These are phyloP conservation scores for Uncinocarpus reesii DNA, from an alignment of 2,329 filamentous ascomycete genomes.

Conservation along the genomic window DNA sequence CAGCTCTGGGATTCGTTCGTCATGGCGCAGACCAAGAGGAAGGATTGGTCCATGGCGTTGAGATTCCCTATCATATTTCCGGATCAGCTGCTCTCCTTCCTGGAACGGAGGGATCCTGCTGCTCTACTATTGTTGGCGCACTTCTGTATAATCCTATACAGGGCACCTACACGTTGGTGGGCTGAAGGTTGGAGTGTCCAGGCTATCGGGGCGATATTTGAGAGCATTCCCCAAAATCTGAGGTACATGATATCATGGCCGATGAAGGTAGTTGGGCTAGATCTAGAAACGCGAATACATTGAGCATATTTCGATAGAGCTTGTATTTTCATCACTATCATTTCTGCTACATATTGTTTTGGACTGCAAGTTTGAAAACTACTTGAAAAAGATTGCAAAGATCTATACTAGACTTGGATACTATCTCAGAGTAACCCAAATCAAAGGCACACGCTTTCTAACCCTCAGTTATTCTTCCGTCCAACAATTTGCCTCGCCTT, in stretches of 20 bases:
- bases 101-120: conserved; percentile 25
- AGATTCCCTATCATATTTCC: conserved; percentile 16
- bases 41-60: conserved; percentile 16
- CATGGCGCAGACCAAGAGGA: conserved; percentile 16
- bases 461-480: no score
- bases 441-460: no score
- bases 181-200: conserved; percentile 16
- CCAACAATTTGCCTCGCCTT: no score
- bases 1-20: conserved; percentile 17
- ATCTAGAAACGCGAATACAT: neutral
- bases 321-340: no score
- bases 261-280: conserved; percentile 11
- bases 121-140: conserved; percentile 32
- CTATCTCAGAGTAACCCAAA: no score
- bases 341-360: no score
- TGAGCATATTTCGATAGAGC: neutral
- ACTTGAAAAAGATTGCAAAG: no score
- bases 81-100: conserved; percentile 21
- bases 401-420: no score
- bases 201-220: conserved; percentile 14
- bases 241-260: conserved; percentile 15
- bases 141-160: conserved; percentile 28
- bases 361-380: no score
- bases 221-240: conserved; percentile 12
- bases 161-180: conserved; percentile 18